Conservation (phyloP, 225 moss, liverwort and hornwort genomes). For the Thuidium tamariscinum region DNA sequence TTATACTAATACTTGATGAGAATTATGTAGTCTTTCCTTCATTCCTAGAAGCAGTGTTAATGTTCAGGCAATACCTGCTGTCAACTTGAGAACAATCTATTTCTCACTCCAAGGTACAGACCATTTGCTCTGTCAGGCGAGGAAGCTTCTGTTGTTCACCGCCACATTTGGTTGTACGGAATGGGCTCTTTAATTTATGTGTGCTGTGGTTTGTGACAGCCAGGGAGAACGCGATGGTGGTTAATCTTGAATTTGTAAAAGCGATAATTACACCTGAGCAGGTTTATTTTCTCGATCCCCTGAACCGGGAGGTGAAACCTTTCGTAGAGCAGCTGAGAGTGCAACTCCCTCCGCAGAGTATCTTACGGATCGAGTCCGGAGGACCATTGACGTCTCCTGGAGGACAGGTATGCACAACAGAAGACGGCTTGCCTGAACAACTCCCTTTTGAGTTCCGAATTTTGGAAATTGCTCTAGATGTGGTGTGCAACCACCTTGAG, state of each 20-base stretch:
- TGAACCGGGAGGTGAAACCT: constrained; percentile 27
- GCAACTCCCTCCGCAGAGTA: constrained; percentile 39
- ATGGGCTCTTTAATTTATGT: not conserved
- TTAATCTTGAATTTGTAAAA: constrained; percentile 93
- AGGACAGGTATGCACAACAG: constrained; percentile 19
- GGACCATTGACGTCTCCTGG: not conserved
- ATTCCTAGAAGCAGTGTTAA: not conserved
- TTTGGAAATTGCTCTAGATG: constrained; percentile 84
- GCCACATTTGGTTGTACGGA: not conserved
- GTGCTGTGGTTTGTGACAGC: constrained; percentile 36
- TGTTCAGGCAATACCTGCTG: not conserved
- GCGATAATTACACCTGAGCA: constrained; percentile 94
- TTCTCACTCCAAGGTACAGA: not conserved
- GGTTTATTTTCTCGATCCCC: constrained; percentile 68
- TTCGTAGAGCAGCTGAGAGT: constrained; percentile 78
- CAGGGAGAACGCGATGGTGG: constrained; percentile 92
- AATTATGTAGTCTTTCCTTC: not conserved
- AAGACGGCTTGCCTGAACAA: constrained; percentile 35
- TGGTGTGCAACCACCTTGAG: constrained; percentile 73
- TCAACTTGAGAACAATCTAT: not conserved
- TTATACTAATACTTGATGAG: not conserved
- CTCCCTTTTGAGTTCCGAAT: constrained; percentile 94
- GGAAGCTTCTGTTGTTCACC: not conserved
- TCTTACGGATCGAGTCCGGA: constrained; percentile 6
- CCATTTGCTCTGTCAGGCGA: not conserved